Base-by-base conservation (phyloP, 2,329 filamentous ascomycete genomes). In the Trichoderma sp. region DNA sequence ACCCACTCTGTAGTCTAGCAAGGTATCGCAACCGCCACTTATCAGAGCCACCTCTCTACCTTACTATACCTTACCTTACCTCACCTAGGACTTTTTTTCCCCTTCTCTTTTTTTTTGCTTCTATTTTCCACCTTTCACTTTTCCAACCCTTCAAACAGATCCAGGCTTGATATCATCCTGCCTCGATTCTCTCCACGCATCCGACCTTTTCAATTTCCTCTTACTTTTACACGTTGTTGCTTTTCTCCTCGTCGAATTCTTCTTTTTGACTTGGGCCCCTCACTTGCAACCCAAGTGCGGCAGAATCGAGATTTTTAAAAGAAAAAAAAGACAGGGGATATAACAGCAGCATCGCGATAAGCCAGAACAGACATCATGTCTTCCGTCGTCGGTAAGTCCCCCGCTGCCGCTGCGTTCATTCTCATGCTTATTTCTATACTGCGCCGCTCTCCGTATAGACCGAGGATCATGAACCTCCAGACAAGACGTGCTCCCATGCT, bases 361-460 rank as follows among this genome's bases (percentile, higher is more conserved):
- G 34, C 34, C 34, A 39, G 10, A 39, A 51, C 39, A 57, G 63
- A 43, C 55, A 66, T 43, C 63, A 67, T 67, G 66, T 55, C 66
- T 63, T 67, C 65, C 47, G 66, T 67, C 58, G 66, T 67, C 55
- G 66, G 66, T 67, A 63, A 41, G 66, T 66, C 41, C 45, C 51
- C 45, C 39, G 39, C 24, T 34, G 43, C 39, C 52, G 50, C 52
- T 43, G 34, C 26, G 47, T 61, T 43, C 57, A 60, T 56, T 51
- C 64, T 52, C 44, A 61, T 61, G 57, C 57, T 65, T 62, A 61
- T 61, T 47, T 61, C 63, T 55, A 61, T 56, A 48, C 47, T 65
- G 50, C 63, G 34, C 51, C 56, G 51, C 48, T 61, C 26, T 59
- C 17, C 43, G 34, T 56, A 54, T 28, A 65, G 41, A 24, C 21